Conservation (phyloP, 129 eudicot species). For the Logfia minima region DNA sequence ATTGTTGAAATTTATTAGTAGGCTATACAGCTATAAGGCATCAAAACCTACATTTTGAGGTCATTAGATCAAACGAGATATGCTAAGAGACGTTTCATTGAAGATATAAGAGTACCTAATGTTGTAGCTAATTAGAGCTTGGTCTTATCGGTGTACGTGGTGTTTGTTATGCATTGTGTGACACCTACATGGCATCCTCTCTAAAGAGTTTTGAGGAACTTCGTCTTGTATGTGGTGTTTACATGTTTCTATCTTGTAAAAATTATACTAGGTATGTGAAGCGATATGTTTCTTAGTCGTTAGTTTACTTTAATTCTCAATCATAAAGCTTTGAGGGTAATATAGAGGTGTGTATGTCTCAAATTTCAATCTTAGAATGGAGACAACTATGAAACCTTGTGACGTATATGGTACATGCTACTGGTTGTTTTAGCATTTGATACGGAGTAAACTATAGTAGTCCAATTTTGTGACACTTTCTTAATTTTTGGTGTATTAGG, state of each 20-base stretch:
- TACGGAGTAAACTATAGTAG: background rate
- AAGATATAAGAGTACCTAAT: background rate
- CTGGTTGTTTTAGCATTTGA: background rate
- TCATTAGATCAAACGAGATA: background rate
- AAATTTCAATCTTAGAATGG: background rate
- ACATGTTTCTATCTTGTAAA: background rate
- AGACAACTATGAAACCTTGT: background rate
- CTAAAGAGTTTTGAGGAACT: background rate
- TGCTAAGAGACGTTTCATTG: background rate
- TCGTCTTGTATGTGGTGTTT: background rate
- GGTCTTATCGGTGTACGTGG: background rate
- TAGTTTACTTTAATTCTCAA: background rate
- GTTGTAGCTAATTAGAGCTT: background rate
- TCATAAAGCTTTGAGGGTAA: background rate
- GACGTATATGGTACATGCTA: background rate
- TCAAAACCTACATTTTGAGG: background rate
- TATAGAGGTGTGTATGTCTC: background rate
- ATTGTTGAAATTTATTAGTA: background rate
- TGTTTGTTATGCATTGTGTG: background rate
- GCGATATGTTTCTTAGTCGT: background rate
- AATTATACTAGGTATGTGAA: background rate
- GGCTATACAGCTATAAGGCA: background rate
- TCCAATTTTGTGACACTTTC: slow-evolving; percentile 8
- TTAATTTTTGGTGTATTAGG: slow-evolving; percentile 20
- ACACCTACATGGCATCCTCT: background rate